phyloP scores from a whole-genome alignment of 2,329 filamentous ascomycete genomes.

The Fusarium proliferatum region DNA sequence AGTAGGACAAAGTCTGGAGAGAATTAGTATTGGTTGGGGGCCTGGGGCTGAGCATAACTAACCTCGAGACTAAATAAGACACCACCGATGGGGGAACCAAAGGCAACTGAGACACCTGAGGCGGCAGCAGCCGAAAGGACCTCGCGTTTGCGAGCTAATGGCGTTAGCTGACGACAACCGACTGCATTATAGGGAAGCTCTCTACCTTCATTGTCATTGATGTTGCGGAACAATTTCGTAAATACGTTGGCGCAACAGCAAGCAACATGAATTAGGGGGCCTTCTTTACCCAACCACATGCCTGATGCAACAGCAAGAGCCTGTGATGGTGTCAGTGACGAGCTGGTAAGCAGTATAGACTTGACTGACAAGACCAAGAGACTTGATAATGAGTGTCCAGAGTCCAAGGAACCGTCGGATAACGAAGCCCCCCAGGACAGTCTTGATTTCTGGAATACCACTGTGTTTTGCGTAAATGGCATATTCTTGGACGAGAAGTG shows the following conservation, averaged over 20 bases:
- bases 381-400: conserved; percentile 93
- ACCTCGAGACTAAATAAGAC: conserved; percentile 96
- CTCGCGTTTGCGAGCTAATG: conserved; percentile 86
- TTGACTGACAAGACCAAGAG: conserved; percentile 78
- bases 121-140: conserved; percentile 92
- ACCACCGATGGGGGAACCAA: conserved; percentile 92
- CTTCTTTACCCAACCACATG: conserved; percentile 97
- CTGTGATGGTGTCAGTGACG: conserved; percentile 56
- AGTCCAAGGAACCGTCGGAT: conserved; percentile 86
- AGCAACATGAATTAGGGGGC: conserved; percentile 92
- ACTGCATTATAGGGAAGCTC: neutral
- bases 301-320: conserved; percentile 92
- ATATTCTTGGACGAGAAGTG: conserved; percentile 83
- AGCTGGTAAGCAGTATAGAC: neutral
- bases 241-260: conserved; percentile 96
- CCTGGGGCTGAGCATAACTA: conserved; percentile 1
- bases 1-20: conserved; percentile 80
- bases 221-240: conserved; percentile 84
- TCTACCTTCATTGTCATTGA: conserved; percentile 86
- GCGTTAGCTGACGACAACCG: neutral
- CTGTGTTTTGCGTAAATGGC: conserved; percentile 91
- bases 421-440: conserved; percentile 91
- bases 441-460: conserved; percentile 98
- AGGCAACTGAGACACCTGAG: conserved; percentile 92
- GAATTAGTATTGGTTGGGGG: neutral